Percentiles rank a stretch among this genome's conserved stretches.
phyloP scores from a whole-genome alignment of 2,329 filamentous ascomycete genomes.

The Amauroascus verrucosus region DNA sequence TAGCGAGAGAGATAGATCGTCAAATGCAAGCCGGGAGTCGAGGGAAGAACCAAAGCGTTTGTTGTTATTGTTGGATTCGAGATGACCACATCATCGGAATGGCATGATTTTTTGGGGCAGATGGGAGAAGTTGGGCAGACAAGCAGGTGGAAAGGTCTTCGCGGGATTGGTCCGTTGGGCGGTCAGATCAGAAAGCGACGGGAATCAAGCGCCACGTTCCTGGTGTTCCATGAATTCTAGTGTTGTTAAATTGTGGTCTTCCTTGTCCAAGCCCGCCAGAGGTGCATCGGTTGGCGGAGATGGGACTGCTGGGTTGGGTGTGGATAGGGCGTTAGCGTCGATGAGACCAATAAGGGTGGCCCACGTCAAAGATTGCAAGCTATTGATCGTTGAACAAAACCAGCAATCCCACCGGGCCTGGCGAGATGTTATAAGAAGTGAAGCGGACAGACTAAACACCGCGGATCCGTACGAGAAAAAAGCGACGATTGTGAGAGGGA shows the following conservation, averaged over 20 bases:
- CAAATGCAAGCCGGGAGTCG: not conserved
- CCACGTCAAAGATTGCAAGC: constrained; percentile 14
- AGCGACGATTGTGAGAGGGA: not conserved
- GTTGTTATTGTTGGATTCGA: constrained; percentile 3
- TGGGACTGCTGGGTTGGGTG: constrained; percentile 10
- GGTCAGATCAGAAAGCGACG: not conserved
- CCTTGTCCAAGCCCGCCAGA: not conserved
- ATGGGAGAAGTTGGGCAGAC: constrained; percentile 9
- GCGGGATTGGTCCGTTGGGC: constrained; percentile 4
- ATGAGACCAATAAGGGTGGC: constrained; percentile 16
- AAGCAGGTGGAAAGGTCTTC: not conserved
- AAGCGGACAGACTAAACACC: constrained; percentile 11
- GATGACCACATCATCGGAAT: constrained; percentile 8
- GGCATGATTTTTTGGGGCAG: not conserved
- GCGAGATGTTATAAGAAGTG: constrained; percentile 10
- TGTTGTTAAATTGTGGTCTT: constrained; percentile 4
- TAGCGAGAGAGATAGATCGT: not conserved
- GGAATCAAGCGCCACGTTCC: constrained; percentile 11
- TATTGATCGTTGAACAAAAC: constrained; percentile 9
- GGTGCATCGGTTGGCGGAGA: constrained; percentile 8
- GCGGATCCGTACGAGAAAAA: not conserved
- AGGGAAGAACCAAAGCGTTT: not conserved
- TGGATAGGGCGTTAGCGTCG: constrained; percentile 8
- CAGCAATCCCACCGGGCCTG: constrained; percentile 7
- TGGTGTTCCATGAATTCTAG: constrained; percentile 8